Conservation (phyloP, 345 rosid species). For the Lumnitzera littorea region DNA sequence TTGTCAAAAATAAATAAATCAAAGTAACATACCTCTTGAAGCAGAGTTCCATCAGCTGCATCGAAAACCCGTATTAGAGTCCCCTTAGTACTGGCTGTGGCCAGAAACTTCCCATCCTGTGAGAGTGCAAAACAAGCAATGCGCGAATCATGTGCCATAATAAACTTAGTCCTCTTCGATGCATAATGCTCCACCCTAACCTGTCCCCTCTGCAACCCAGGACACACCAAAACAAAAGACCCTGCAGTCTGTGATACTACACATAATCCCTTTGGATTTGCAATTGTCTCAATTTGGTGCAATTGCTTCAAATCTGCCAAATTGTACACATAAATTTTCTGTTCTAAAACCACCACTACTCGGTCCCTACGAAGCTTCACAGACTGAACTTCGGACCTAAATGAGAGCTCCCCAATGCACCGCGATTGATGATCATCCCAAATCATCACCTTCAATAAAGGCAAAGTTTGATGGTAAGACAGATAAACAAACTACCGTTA, state of each 20-base stretch:
- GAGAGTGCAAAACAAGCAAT: constrained; percentile 80
- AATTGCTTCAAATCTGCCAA: constrained; percentile 74
- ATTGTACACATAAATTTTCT: constrained; percentile 81
- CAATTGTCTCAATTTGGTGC: constrained; percentile 86
- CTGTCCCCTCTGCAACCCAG: constrained; percentile 86
- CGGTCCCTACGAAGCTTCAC: constrained; percentile 76
- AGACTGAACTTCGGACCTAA: constrained; percentile 79
- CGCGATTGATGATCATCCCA: constrained; percentile 94
- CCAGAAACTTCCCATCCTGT: constrained; percentile 79
- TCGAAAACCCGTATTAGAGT: constrained; percentile 75
- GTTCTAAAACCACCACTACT: constrained; percentile 69
- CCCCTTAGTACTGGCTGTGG: constrained; percentile 86
- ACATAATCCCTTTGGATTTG: constrained; percentile 88
- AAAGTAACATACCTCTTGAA: constrained; percentile 59
- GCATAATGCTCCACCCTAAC: constrained; percentile 88
- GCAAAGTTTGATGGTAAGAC: too few relatives aligned
- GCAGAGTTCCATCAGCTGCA: constrained; percentile 64
- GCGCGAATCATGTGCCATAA: constrained; percentile 94
- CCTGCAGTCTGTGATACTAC: constrained; percentile 76
- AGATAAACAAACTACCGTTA: too few relatives aligned
- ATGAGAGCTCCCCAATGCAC: constrained; percentile 81
- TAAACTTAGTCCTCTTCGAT: constrained; percentile 74
- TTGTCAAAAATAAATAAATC: too few relatives aligned
- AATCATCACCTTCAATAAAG: constrained; percentile 31
- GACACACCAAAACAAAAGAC: constrained; percentile 75